Evolutionary conservation across 1,284 basidiomycete genomes (phyloP), one percentile per base, ranked within the genome.

Genomic region (Moesziomyces parantarcticus): DNA sequence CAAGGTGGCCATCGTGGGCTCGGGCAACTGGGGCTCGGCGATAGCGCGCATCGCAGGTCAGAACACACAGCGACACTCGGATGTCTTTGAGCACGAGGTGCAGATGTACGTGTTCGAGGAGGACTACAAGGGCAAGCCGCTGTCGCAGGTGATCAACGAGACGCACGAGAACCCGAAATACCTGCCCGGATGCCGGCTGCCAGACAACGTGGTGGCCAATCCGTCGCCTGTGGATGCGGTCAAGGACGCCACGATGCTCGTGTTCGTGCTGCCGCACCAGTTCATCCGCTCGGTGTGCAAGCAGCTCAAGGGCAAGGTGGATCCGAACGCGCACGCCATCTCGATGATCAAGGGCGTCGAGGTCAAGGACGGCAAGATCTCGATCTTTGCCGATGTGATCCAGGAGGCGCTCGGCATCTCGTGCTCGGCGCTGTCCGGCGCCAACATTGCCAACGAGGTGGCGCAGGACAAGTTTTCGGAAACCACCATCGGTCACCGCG

Each of bases 401-500:
- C 85, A 87, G 77, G 82, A 84, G 34, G 84, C 86, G 66, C 83
- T 88, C 39, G 84, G 84, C 16, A 85, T 86, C 34, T 85, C 85
- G 10, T 87, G 87, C 69, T 86, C 86, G 1, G 88, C 88, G 3
- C 78, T 89, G 4, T 86, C 85, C 39, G 88, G 88, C 6, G 88
- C 88, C 34, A 89, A 89, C 83, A 88, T 89, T 53, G 88, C 88
- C 36, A 85, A 88, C 60, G 88, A 89, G 76, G 87, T 87, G 21
- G 86, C 87, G 1, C 83, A 78, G 51, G 87, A 86, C 62, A 81
- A 84, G 64, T 87, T 87, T 70, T 85, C 84, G 22, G 88, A 88
- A 80, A 88, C 88, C 9, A 88, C 88, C 2, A 85, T 89, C 66
- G 88, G 87, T 1, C 88, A 88, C 76, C 81, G 87, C 34, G 84